A percentile compares a stretch with the other conserved stretches of the same genome.
phyloP scores from a whole-genome alignment of 345 rosid genomes.

The Populus davidiana region DNA sequence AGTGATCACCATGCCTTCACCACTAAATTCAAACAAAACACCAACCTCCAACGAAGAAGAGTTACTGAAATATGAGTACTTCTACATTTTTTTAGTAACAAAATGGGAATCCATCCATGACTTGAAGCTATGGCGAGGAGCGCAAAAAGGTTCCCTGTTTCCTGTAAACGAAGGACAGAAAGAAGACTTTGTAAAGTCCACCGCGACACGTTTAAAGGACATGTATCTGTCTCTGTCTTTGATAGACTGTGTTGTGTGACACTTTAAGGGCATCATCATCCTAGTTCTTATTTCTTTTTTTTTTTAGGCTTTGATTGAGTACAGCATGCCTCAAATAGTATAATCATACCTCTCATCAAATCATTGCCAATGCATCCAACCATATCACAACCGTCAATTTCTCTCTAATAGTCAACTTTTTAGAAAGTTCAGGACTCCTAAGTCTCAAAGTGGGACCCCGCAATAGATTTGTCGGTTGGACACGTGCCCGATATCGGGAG shows the following conservation, averaged over 20 bases:
- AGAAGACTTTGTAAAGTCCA: conserved; percentile 18
- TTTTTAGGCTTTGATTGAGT: conserved; percentile 17
- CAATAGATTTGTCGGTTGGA: conserved; percentile 30
- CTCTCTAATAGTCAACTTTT: background rate
- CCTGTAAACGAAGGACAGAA: background rate
- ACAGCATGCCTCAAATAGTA: conserved; percentile 31
- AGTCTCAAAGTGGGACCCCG: conserved; percentile 9
- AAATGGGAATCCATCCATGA: no score
- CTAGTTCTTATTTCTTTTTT: background rate
- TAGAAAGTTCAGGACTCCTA: background rate
- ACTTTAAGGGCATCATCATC: conserved; percentile 25
- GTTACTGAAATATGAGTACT: background rate
- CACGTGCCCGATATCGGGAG: conserved; percentile 32
- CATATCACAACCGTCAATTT: conserved; percentile 14
- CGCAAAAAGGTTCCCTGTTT: background rate
- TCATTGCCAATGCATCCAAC: conserved; percentile 23
- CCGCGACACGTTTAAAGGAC: conserved; percentile 42
- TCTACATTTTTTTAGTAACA: background rate
- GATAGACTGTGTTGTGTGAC: conserved; percentile 8
- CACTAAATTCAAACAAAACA: background rate
- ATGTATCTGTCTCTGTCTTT: background rate
- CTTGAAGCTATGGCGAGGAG: no score
- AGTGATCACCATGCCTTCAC: background rate
- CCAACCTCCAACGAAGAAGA: background rate
- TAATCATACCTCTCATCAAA: conserved; percentile 22